phyloP scores from a whole-genome alignment of 73 alveolate species.

The Tetrahymena malaccensis region DNA sequence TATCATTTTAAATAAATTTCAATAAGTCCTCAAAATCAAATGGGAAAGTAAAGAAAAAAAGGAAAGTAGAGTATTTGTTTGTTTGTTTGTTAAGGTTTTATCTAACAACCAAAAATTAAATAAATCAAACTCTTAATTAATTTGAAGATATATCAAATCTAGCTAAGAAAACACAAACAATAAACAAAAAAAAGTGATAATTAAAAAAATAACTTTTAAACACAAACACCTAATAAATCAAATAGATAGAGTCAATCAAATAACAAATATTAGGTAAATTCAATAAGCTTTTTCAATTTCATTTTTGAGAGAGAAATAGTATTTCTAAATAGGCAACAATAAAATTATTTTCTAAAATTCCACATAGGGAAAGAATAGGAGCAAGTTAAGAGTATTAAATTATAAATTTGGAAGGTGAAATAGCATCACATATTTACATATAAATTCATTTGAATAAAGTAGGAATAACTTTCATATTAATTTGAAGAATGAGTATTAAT shows the following conservation, averaged over 20 bases:
- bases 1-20: not conserved
- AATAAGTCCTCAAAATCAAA: not conserved
- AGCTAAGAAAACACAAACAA: not conserved
- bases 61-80: not conserved
- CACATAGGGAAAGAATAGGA: not conserved
- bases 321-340: not conserved
- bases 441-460: not conserved
- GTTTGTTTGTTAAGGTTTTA: not conserved
- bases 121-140: not conserved
- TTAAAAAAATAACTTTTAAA: too few species aligned
- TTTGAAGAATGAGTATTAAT: not conserved
- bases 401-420: not conserved
- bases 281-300: not conserved
- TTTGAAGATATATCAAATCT: not conserved
- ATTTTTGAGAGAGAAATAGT: not conserved
- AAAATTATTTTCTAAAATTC: not conserved
- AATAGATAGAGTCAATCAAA: not conserved
- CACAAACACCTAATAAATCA: not conserved
- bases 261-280: not conserved
- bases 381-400: not conserved
- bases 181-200: not conserved
- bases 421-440: not conserved
- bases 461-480: not conserved
- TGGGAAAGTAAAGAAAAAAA: too few species aligned
- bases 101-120: not conserved